Percentiles rank a stretch among this genome's conserved stretches.
These are phyloP conservation scores for Trichosporon ovoides DNA, from an alignment of 1,284 basidiomycete species.

Conservation along the genomic window DNA sequence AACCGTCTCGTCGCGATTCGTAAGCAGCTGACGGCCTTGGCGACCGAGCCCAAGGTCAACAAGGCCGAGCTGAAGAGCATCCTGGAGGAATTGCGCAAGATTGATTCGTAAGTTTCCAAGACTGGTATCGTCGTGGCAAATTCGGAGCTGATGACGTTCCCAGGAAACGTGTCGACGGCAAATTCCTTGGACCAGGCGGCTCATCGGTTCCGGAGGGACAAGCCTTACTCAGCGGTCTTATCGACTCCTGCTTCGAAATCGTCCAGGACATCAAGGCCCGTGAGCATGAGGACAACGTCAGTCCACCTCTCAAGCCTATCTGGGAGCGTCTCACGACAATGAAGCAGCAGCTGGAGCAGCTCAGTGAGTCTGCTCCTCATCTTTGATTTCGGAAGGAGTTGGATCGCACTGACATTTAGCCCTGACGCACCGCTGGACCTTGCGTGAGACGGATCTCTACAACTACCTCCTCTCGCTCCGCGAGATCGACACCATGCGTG, in stretches of 20 bases:
- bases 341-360: slow-evolving; percentile 52
- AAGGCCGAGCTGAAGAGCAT: slow-evolving; percentile 85
- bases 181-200: slow-evolving; percentile 89
- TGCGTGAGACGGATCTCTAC: slow-evolving; percentile 92
- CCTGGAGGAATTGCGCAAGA: slow-evolving; percentile 87
- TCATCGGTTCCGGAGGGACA: slow-evolving; percentile 81
- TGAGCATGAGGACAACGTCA: slow-evolving; percentile 85
- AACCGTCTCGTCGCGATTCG: slow-evolving; percentile 82
- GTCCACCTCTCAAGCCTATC: slow-evolving; percentile 83
- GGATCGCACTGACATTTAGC: slow-evolving; percentile 48
- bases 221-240: slow-evolving; percentile 65
- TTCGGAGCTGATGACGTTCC: slow-evolving; percentile 11
- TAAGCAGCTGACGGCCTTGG: slow-evolving; percentile 80
- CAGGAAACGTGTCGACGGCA: slow-evolving; percentile 87
- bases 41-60: slow-evolving; percentile 75
- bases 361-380: slow-evolving; percentile 28
- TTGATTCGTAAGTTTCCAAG: slow-evolving; percentile 72
- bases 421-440: slow-evolving; percentile 92
- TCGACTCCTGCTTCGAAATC: slow-evolving; percentile 97
- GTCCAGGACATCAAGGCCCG: slow-evolving; percentile 91
- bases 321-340: slow-evolving; percentile 86
- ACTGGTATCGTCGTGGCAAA: background rate
- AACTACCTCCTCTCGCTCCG: slow-evolving; percentile 90
- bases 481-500: slow-evolving; percentile 93
- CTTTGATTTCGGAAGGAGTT: background rate